Evolutionary conservation across 2,329 filamentous ascomycete genomes (phyloP), one percentile per base, ranked within the genome.

Genomic region (Alternaria sp.): DNA sequence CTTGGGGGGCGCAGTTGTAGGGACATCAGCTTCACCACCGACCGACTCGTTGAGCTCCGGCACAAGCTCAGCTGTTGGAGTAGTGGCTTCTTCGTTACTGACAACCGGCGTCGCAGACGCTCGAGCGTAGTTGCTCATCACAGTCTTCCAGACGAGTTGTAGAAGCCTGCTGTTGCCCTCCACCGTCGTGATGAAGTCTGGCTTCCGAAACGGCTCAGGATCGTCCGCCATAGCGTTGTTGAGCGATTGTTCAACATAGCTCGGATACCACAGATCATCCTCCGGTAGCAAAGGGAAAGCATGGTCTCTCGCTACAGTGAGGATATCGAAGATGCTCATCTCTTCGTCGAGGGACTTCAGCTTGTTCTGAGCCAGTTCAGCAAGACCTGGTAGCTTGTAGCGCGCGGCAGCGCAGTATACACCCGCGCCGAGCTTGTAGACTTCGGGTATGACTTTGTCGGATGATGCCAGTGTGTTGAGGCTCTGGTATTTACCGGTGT

Each of bases 331-430:
- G 15, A 76, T 73, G n/a, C 64, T 65, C 15, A 74, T 50, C 10
- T 68, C 59, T 19, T 69, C 62, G 4, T 67, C 66, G 8, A 67
- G 56, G 5, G 63, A 63, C 4, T 40, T 66, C n/a, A 77, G 70
- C 21, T 66, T 66, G 3, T 69, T 59, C 7, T 73, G 74, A 0
- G 75, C 72, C 0, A 78, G 64, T 23, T 73, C 63, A 1, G 67
- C 71, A 1, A 77, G 70, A 0, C 71, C 67, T 3, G 73, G 67
- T 3, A 78, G 54, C 26, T 73, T 64, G 52, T 75, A 76, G 5
- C 69, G 67, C 2, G 68, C 57, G 3, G 75, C 74, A 1, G 74
- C 73, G 49, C 69, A 74, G 51, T 78, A 78, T 1, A 74, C 68
- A 50, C 71, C 70, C 0, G 70, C 71, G 9, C 69, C 62, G 2